Evolutionary conservation across 352 stramenopile species (phyloP), one percentile per base, ranked within the genome.

Genomic region (Thalassiosira hispida): DNA sequence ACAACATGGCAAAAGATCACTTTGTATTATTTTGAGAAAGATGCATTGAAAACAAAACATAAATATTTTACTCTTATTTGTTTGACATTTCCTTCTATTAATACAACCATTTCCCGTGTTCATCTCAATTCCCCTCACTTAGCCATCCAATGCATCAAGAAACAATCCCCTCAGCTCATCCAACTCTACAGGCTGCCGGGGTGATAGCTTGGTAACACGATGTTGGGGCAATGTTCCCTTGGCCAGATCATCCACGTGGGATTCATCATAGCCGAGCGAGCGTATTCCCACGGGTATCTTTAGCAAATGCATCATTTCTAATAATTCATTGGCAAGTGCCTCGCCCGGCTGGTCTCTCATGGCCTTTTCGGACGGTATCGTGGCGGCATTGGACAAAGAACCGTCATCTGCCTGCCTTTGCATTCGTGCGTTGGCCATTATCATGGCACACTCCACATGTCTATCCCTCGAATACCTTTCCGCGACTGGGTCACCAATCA

Each of bases 171-270:
- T 77, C 23, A 91, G 44, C 25, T 91, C 74, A 12, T 82, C 57
- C 31, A 77, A 52, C n/a, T 73, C 79, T 33, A 88, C 85, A 5
- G 82, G 73, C 22, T 79, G 71, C 31, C 83, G 75, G 14, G 85
- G 85, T 23, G 74, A 77, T 2, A 90, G 44, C 59, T 90, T 90
- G 35, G 79, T 89, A 9, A 91, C 85, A 51, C 84, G 76, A 66
- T 89, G 82, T 60, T 90, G 82, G 23, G 82, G 85, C 52, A 90
- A 61, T 40, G 82, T 91, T 20, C 82, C 79, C 63, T 82, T 65
- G 0, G 85, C 85, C 33, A 91, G 55, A 27, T 65, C 74, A 35
- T 84, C 75, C 57, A 90, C 77, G 53, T 90, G 81, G 11, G 51
- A 35, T 22, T 79, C 63, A 29, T 38, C 69, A 46, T 92, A 90